Evolutionary conservation across 192 early-diverging fungal species (phyloP).

Genomic region (Phlyctochytrium bullatum): DNA sequence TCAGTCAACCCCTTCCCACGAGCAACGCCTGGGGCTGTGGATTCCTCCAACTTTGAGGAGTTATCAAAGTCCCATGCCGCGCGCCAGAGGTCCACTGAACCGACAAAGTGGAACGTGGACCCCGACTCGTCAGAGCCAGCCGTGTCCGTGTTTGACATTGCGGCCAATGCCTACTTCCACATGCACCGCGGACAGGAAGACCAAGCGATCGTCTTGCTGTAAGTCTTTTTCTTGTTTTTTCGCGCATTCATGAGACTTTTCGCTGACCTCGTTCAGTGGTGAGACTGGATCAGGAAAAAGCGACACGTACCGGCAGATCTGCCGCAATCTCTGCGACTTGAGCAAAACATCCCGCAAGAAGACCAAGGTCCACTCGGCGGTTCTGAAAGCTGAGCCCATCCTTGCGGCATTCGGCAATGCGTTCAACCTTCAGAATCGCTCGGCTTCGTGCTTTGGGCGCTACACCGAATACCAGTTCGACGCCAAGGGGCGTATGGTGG

Average conservation of each 20-base stretch:
- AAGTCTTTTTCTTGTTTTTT: slow-evolving; percentile 28
- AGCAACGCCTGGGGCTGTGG: slow-evolving; percentile 45
- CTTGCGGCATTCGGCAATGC: slow-evolving; percentile 74
- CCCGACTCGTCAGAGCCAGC: slow-evolving; percentile 37
- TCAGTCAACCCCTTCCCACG: slow-evolving; percentile 27
- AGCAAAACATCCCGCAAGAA: slow-evolving; percentile 75
- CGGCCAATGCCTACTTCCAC: slow-evolving; percentile 82
- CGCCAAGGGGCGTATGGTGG: slow-evolving; percentile 74
- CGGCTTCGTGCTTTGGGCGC: slow-evolving; percentile 67
- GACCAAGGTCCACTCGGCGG: slow-evolving; percentile 65
- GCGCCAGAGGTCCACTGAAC: not conserved
- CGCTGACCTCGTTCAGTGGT: slow-evolving; percentile 61
- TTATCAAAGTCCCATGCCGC: slow-evolving; percentile 68
- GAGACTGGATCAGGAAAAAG: slow-evolving; percentile 88
- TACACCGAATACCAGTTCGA: slow-evolving; percentile 90
- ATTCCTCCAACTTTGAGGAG: slow-evolving; percentile 59
- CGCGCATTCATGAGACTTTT: slow-evolving; percentile 1
- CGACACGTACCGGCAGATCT: slow-evolving; percentile 68
- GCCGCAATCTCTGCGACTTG: slow-evolving; percentile 71
- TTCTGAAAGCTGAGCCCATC: slow-evolving; percentile 66
- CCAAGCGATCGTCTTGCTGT: slow-evolving; percentile 87
- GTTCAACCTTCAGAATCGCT: slow-evolving; percentile 58
- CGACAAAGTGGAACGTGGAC: slow-evolving; percentile 3
- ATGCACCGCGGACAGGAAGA: slow-evolving; percentile 84
- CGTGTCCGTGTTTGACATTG: slow-evolving; percentile 84